Evolutionary conservation across 805 yeast species (phyloP), one percentile per base, ranked within the genome.

Genomic region (Teunomyces aglyptinius): DNA sequence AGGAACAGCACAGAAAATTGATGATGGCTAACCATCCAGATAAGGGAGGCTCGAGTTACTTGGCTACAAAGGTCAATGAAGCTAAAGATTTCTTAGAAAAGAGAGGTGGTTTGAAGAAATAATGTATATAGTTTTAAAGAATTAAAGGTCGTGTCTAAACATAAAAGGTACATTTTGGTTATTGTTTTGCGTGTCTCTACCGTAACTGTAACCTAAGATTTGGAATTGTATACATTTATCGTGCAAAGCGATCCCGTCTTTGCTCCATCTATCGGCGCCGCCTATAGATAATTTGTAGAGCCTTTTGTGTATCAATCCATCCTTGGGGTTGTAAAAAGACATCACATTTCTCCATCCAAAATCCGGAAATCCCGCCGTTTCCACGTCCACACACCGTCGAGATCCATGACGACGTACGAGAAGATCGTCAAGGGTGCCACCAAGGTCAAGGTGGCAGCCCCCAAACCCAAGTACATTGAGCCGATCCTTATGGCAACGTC

Each of bases 1-100:
- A 86, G 61, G 89, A 85, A 51, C 83, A 82, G 49, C 96, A 91
- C 63, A 80, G 96, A 68, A 75, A 75, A 56, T 84, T 90, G 58
- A 87, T 91, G 94, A 68, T 89, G 67, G 79, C 86, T 42, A 91
- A 91, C 64, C 97, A 91, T 62, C 97, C 97, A 8, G 97, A 91
- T 71, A 86, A 83, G 62, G 97, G 97, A 28, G 97, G 97, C 2
- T 85, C 95, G 8, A 87, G 95, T 22, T 89, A 79, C 58, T 64
- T 91, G 65, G 96, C 97, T 40, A 83, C 91, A 48, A 91, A 91
- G 72, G 85, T 91, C 50, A 91, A 91, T 64, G 96, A 91, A 69
- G 97, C 97, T 22, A 90, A 86, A 63, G 91, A 83, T 57, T 79
- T 86, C 57, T 70, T 88, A 62, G 94, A 88, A 55, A 81, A 82